Evolutionary conservation across 805 yeast species (phyloP).

Genomic region (Cyberlindnera americana): DNA sequence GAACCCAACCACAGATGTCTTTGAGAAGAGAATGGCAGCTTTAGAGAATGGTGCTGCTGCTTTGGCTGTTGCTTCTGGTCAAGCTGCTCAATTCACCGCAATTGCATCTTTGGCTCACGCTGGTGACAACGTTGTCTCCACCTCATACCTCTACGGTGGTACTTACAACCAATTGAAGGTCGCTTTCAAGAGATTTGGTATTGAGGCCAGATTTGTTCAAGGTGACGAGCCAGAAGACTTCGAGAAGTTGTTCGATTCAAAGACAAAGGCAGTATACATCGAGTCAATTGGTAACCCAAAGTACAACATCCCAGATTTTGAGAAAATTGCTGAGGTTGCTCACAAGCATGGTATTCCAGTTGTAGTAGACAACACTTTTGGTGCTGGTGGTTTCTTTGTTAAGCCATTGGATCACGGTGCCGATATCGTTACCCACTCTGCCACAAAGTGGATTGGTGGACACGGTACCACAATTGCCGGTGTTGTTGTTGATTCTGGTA

Average conservation of each 20-base stretch:
- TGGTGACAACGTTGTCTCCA: conserved; percentile 88
- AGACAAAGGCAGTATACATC: conserved; percentile 84
- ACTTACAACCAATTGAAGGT: conserved; percentile 94
- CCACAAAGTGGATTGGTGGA: conserved; percentile 98
- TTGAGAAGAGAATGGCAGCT: conserved; percentile 89
- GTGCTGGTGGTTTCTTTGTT: conserved; percentile 90
- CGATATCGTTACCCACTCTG: conserved; percentile 89
- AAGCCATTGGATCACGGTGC: conserved; percentile 88
- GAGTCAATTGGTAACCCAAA: conserved; percentile 94
- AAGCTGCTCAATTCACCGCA: conserved; percentile 90
- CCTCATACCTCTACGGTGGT: conserved; percentile 90
- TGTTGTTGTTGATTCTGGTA: conserved; percentile 83
- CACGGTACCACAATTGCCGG: conserved; percentile 96
- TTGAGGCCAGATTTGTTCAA: conserved; percentile 77
- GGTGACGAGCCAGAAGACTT: conserved; percentile 76
- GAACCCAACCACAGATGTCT: conserved; percentile 91
- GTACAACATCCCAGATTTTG: conserved; percentile 89
- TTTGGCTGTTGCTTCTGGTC: conserved; percentile 90
- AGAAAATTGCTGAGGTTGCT: conserved; percentile 67
- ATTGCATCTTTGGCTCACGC: conserved; percentile 76
- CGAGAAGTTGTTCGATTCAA: conserved; percentile 69
- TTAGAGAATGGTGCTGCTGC: conserved; percentile 92
- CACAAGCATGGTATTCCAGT: conserved; percentile 86
- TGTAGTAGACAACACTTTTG: conserved; percentile 94
- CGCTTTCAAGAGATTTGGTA: conserved; percentile 83